Base-by-base conservation (phyloP, 148 eudicot genomes). In the Cornus kousa region DNA sequence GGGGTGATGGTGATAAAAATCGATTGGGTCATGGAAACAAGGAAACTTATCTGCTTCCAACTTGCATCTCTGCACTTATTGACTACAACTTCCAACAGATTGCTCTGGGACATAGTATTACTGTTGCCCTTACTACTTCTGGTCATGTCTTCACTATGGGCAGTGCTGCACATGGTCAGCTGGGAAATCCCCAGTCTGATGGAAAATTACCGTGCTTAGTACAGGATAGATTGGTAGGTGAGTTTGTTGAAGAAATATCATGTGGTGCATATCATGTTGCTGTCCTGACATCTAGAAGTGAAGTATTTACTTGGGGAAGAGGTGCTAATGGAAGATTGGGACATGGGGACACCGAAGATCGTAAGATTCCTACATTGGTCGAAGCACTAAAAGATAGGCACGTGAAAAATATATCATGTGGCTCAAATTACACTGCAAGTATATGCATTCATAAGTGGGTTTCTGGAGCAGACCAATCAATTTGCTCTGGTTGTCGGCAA, bases 121-220 rank as follows among this genome's bases (percentile, higher is more conserved):
- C 97, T 0, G 85, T 92, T 10, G 89, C 88, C 28, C 90, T 92
- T 43, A 87, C 97, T 48, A 90, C 94, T 73, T 89, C 97, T 4
- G 97, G 97, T 67, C 97, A 92, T 82, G 94, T 90, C 7, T 89
- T 92, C 85, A 90, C 94, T 22, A 87, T 90, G 94, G 97, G 97
- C 2, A 86, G 88, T 82, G 64, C 88, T 57, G 81, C 86, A 5
- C 71, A 89, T 73, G 97, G 97, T 74, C 97, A 92, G 71, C 82
- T 92, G 9, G 97, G 97, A 32, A 92, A 90, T 79, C 86, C 94
- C 22, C 84, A 80, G 71, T 89, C 90, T 5, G 89, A 92, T 62
- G 97, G 94, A 1, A 90, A 86, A 74, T 53, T 70, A 39, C 94
- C 97, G 59, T 88, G 90, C 77, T 79, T 92, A 53, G 97, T 92